phyloP scores from a whole-genome alignment of 177 flowering plant species.

The Vitis hybrid region DNA sequence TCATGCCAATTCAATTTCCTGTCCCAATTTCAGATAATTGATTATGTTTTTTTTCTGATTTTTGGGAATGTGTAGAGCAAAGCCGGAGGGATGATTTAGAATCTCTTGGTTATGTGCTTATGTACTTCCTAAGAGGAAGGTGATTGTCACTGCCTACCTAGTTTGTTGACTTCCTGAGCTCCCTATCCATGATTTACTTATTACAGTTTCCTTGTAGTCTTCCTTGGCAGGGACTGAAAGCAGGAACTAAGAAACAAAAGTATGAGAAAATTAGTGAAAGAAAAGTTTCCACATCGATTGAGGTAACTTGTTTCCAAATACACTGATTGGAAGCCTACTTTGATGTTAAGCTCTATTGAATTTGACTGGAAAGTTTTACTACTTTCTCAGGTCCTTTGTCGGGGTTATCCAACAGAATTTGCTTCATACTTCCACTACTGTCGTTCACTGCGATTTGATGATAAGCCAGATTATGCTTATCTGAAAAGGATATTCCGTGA shows the following conservation, averaged over 20 bases:
- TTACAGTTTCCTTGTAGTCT: slow-evolving; percentile 41
- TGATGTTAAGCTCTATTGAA: not conserved
- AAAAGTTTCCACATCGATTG: slow-evolving; percentile 81
- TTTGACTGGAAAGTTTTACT: slow-evolving; percentile 10
- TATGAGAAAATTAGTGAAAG: slow-evolving; percentile 88
- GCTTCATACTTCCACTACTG: slow-evolving; percentile 89
- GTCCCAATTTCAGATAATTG: not conserved
- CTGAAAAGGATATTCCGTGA: slow-evolving; percentile 83
- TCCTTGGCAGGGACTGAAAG: slow-evolving; percentile 95
- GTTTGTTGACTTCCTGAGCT: slow-evolving; percentile 2
- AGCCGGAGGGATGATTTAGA: slow-evolving; percentile 90
- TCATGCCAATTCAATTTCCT: not conserved
- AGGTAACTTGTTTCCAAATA: slow-evolving; percentile 37
- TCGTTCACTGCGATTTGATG: slow-evolving; percentile 86
- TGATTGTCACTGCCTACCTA: slow-evolving; percentile 18
- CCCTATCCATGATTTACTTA: not conserved
- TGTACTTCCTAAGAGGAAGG: slow-evolving; percentile 92
- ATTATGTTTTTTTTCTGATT: slow-evolving; percentile 1
- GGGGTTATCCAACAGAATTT: slow-evolving; percentile 83
- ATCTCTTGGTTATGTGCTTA: slow-evolving; percentile 87
- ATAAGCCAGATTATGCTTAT: slow-evolving; percentile 87
- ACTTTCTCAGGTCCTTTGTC: slow-evolving; percentile 60
- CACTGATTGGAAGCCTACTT: not conserved
- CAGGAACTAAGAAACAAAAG: slow-evolving; percentile 86
- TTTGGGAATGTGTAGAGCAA: slow-evolving; percentile 52